phyloP scores from a whole-genome alignment of 2,329 filamentous ascomycete species.

The Fonsecaea multimorphosa region DNA sequence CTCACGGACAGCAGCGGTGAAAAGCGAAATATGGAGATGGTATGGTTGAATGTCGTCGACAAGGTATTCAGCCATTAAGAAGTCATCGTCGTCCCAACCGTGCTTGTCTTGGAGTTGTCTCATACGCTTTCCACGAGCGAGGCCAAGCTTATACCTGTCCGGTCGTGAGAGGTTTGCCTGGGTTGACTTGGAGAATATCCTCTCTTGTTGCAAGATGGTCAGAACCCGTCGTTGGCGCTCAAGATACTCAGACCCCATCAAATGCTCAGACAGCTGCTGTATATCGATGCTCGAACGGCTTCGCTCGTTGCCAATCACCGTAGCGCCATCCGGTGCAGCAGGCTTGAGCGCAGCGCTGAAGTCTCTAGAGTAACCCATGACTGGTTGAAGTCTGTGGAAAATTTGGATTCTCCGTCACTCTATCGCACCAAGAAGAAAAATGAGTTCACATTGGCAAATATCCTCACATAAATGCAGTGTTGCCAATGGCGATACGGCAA shows the following conservation, averaged over 20 bases:
- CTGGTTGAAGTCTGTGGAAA: not conserved
- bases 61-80: constrained; percentile 58
- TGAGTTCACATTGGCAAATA: not conserved
- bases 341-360: constrained; percentile 57
- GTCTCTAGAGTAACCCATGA: constrained; percentile 42
- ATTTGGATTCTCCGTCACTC: not conserved
- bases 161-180: constrained; percentile 58
- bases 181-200: constrained; percentile 55
- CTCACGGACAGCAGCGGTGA: constrained; percentile 56
- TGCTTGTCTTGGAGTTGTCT: constrained; percentile 53
- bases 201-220: constrained; percentile 52
- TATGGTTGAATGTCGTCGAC: constrained; percentile 60
- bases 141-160: constrained; percentile 58
- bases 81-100: constrained; percentile 55
- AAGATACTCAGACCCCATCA: constrained; percentile 54
- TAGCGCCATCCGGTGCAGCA: constrained; percentile 51
- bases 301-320: constrained; percentile 54
- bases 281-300: constrained; percentile 51
- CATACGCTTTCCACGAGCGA: constrained; percentile 58
- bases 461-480: not conserved
- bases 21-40: constrained; percentile 59
- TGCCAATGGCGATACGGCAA: not conserved
- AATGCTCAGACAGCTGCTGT: constrained; percentile 52
- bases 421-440: not conserved
- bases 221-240: constrained; percentile 55